Evolutionary conservation across 805 yeast genomes (phyloP).

Genomic region (Scheffersomyces coipomensis): DNA sequence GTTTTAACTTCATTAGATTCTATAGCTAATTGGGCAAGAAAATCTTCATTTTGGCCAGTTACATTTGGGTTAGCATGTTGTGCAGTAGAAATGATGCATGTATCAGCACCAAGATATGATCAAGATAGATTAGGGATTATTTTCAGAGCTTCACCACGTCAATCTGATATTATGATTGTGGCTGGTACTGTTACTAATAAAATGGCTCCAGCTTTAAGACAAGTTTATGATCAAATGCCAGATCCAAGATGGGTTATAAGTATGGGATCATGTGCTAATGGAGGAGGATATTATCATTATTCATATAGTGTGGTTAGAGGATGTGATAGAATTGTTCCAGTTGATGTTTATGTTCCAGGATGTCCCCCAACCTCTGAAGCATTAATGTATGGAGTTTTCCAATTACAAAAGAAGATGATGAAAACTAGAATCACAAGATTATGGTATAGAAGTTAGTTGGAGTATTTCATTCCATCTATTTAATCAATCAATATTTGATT

Average conservation of each 20-base stretch:
- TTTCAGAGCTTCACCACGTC: constrained; percentile 93
- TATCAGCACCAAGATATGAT: constrained; percentile 86
- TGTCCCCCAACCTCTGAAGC: constrained; percentile 94
- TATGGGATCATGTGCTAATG: constrained; percentile 93
- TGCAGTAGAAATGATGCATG: constrained; percentile 95
- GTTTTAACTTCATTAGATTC: constrained; percentile 80
- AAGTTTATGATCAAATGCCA: constrained; percentile 92
- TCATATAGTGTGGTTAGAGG: constrained; percentile 88
- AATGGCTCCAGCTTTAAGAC: constrained; percentile 93
- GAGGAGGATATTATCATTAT: constrained; percentile 91
- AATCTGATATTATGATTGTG: constrained; percentile 87
- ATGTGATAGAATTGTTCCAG: constrained; percentile 85
- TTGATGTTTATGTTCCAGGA: constrained; percentile 88
- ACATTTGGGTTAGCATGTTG: constrained; percentile 91
- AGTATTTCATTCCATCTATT: neutral
- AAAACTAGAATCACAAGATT: constrained; percentile 74
- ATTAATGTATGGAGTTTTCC: constrained; percentile 86
- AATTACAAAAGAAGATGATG: constrained; percentile 87
- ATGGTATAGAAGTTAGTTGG: constrained; percentile 70
- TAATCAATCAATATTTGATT: no score
- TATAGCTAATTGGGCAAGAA: constrained; percentile 87
- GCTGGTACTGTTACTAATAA: constrained; percentile 90
- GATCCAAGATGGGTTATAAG: constrained; percentile 93
- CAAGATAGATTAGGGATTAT: constrained; percentile 90
- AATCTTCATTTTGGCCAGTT: constrained; percentile 91